Conservation (phyloP, 805 yeast genomes). For the Candida insectorum region DNA sequence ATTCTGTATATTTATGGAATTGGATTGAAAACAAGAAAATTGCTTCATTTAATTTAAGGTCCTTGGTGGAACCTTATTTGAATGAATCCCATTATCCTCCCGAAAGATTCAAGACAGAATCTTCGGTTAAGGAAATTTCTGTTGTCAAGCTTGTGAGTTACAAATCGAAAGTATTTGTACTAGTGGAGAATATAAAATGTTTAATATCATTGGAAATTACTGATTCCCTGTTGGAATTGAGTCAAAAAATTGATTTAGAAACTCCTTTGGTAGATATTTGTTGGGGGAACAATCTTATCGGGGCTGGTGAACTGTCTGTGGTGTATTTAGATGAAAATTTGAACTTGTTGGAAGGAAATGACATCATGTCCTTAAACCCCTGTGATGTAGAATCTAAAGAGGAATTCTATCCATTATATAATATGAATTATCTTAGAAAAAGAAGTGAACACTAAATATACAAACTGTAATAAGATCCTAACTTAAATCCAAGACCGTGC, state of each 20-base stretch:
- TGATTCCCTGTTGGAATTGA: conserved; percentile 22
- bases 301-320: conserved; percentile 28
- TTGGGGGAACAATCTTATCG: conserved; percentile 20
- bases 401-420: conserved; percentile 48
- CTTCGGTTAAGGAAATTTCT: conserved; percentile 50
- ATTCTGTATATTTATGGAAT: conserved; percentile 68
- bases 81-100: conserved; percentile 62
- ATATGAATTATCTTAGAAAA: conserved; percentile 50
- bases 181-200: conserved; percentile 50
- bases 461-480: too few species aligned
- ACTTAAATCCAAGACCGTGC: too few species aligned
- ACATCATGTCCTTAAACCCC: conserved; percentile 22
- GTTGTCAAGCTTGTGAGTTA: conserved; percentile 25
- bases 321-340: conserved; percentile 5
- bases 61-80: conserved; percentile 38
- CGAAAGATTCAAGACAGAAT: conserved; percentile 52
- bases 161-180: conserved; percentile 33
- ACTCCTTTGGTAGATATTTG: conserved; percentile 27
- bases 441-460: conserved; percentile 62
- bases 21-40: conserved; percentile 56
- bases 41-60: conserved; percentile 47
- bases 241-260: conserved; percentile 25
- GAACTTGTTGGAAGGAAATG: not conserved
- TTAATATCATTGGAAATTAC: conserved; percentile 35
- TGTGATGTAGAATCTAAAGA: conserved; percentile 31